Evolutionary conservation across 202 grass and related monocot genomes (phyloP).

Genomic region (Zizania palustris): DNA sequence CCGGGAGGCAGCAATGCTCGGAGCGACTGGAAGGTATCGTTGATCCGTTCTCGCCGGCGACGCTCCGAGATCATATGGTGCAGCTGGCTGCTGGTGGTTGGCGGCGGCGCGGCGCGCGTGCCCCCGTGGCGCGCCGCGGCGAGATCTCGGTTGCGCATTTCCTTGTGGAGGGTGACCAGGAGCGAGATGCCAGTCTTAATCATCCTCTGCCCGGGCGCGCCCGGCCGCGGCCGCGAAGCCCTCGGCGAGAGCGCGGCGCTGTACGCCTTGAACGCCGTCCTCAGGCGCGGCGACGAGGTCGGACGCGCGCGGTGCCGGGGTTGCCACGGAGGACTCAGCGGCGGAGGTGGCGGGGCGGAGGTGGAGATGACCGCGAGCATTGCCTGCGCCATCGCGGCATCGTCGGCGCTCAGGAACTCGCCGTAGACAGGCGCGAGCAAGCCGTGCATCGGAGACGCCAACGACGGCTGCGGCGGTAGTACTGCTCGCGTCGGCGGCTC

Average conservation of each 20-base stretch:
- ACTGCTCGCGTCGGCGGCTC: slow-evolving; percentile 16
- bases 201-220: slow-evolving; percentile 61
- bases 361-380: slow-evolving; percentile 65
- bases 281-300: not conserved
- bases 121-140: slow-evolving; percentile 4
- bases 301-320: slow-evolving; percentile 6
- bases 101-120: not conserved
- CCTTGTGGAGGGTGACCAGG: slow-evolving; percentile 38
- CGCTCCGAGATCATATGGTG: slow-evolving; percentile 93
- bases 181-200: slow-evolving; percentile 58
- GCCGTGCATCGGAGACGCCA: slow-evolving; percentile 4
- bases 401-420: slow-evolving; percentile 34
- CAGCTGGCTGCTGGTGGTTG: slow-evolving; percentile 60
- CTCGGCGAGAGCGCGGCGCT: slow-evolving; percentile 46
- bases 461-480: not conserved
- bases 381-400: slow-evolving; percentile 45
- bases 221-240: slow-evolving; percentile 2
- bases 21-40: slow-evolving; percentile 80
- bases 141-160: slow-evolving; percentile 31
- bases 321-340: slow-evolving; percentile 11
- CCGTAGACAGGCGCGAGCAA: slow-evolving; percentile 27
- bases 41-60: slow-evolving; percentile 78
- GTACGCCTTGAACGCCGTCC: slow-evolving; percentile 70
- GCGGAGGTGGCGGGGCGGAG: not conserved
- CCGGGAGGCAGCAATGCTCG: slow-evolving; percentile 65